A percentile compares a stretch with the other conserved stretches of the same genome.
These are phyloP conservation scores for Cladosporium sp. DNA, from an alignment of 2,329 filamentous ascomycete species.

Conservation along the genomic window DNA sequence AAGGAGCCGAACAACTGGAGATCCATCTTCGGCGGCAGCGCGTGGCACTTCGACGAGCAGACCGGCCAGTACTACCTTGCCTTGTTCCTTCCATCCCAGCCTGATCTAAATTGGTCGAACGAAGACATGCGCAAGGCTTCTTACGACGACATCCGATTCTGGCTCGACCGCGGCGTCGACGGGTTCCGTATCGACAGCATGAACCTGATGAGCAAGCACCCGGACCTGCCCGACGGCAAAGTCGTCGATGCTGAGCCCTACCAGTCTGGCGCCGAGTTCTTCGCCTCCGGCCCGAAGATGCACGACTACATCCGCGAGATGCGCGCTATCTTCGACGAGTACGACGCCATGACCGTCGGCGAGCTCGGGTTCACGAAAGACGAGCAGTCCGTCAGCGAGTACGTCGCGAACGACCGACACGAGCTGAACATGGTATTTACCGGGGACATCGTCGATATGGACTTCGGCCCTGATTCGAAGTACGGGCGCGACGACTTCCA, in stretches of 20 bases:
- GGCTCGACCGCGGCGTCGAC: slow-evolving; percentile 64
- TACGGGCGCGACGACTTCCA: slow-evolving; percentile 47
- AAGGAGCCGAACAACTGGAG: slow-evolving; percentile 73
- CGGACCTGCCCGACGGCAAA: slow-evolving; percentile 17
- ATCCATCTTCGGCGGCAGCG: slow-evolving; percentile 51
- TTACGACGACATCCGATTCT: slow-evolving; percentile 59
- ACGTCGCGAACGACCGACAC: slow-evolving; percentile 46
- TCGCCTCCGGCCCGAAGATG: slow-evolving; percentile 31
- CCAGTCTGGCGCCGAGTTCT: slow-evolving; percentile 16
- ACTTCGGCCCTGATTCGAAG: slow-evolving; percentile 35
- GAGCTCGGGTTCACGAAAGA: slow-evolving; percentile 45
- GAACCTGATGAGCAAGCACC: slow-evolving; percentile 19
- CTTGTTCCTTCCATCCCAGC: slow-evolving; percentile 69
- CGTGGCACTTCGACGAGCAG: slow-evolving; percentile 66
- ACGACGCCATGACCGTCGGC: slow-evolving; percentile 45
- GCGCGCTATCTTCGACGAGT: slow-evolving; percentile 37
- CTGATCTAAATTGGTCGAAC: slow-evolving; percentile 83
- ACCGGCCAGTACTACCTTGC: slow-evolving; percentile 72
- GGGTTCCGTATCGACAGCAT: slow-evolving; percentile 34
- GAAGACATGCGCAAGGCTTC: slow-evolving; percentile 60
- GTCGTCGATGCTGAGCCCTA: slow-evolving; percentile 14
- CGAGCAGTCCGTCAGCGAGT: slow-evolving; percentile 43
- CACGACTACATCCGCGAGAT: slow-evolving; percentile 45
- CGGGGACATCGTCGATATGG: slow-evolving; percentile 58
- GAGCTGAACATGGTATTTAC: slow-evolving; percentile 67